These are phyloP conservation scores for Spiromastix sp. DNA, from an alignment of 2,329 filamentous ascomycete species.

Conservation along the genomic window DNA sequence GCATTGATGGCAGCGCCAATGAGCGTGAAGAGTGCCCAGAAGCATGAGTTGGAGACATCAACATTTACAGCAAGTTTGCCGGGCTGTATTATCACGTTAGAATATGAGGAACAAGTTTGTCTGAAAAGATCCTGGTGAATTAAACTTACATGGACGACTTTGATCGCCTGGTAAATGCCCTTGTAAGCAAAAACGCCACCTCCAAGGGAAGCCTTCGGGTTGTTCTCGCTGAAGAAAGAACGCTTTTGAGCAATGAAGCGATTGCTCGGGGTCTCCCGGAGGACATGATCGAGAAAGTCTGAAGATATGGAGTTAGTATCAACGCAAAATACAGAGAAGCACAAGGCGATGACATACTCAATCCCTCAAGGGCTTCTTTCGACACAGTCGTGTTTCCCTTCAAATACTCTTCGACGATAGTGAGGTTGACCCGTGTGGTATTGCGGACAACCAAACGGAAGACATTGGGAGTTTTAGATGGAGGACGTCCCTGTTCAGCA, in stretches of 20 bases:
- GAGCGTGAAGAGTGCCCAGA: slow-evolving; percentile 53
- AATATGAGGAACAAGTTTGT: slow-evolving; percentile 5
- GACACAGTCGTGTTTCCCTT: slow-evolving; percentile 50
- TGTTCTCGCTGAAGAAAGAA: slow-evolving; percentile 60
- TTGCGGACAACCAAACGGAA: slow-evolving; percentile 54
- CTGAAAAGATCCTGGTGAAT: background rate
- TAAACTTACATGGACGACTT: slow-evolving; percentile 52
- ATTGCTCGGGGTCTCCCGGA: slow-evolving; percentile 67
- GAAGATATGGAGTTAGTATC: slow-evolving; percentile 4
- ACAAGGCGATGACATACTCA: slow-evolving; percentile 45
- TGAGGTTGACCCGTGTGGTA: slow-evolving; percentile 60
- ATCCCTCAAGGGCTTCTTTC: slow-evolving; percentile 60
- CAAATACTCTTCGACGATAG: slow-evolving; percentile 57
- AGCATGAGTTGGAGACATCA: slow-evolving; percentile 84
- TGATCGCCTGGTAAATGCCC: slow-evolving; percentile 78
- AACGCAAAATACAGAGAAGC: background rate
- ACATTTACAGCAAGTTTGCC: slow-evolving; percentile 71
- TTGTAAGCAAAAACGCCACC: slow-evolving; percentile 68
- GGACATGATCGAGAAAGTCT: slow-evolving; percentile 79
- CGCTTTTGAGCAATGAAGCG: slow-evolving; percentile 64
- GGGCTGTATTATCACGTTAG: slow-evolving; percentile 32
- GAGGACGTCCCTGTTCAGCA: slow-evolving; percentile 43
- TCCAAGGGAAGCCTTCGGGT: slow-evolving; percentile 46
- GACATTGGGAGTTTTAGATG: slow-evolving; percentile 33
- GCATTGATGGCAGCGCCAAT: slow-evolving; percentile 25